Conservation (phyloP, 257 asterid genomes). For the Solanum verrucosum region DNA sequence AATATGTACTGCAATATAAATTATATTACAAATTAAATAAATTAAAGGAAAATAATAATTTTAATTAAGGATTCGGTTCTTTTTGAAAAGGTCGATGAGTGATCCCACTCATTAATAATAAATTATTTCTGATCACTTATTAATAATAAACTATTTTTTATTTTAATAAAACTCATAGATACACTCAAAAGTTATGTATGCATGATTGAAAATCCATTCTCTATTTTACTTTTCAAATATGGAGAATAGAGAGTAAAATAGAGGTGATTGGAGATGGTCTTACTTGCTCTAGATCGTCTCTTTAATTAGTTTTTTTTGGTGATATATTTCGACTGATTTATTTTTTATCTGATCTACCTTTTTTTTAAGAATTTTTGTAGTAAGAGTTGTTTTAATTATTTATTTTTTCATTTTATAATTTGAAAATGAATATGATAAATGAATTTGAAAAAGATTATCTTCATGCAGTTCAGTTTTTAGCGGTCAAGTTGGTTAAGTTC, state of each 20-base stretch:
- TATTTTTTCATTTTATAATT: too few relatives aligned
- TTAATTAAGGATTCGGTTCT: not conserved
- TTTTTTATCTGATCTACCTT: too few relatives aligned
- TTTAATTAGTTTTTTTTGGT: too few relatives aligned
- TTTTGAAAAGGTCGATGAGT: not conserved
- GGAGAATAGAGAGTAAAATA: not conserved
- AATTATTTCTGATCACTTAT: not conserved
- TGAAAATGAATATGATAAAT: not conserved
- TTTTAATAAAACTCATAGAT: not conserved
- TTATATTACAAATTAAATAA: too few relatives aligned
- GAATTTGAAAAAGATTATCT: not conserved
- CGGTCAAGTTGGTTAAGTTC: not conserved
- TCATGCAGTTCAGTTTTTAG: too few relatives aligned
- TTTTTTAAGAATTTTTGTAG: not conserved
- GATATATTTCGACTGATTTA: too few relatives aligned
- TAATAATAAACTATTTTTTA: too few relatives aligned
- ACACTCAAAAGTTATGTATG: not conserved
- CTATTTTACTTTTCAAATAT: too few relatives aligned
- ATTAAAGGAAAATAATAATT: not conserved
- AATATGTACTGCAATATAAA: not conserved
- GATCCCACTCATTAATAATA: not conserved
- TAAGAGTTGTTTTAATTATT: too few relatives aligned
- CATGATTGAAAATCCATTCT: too few relatives aligned
- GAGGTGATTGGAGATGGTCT: too few relatives aligned
- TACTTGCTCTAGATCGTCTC: too few relatives aligned